phyloP scores from a whole-genome alignment of 1,139 yeast species.

The Zygoascus sp. region DNA sequence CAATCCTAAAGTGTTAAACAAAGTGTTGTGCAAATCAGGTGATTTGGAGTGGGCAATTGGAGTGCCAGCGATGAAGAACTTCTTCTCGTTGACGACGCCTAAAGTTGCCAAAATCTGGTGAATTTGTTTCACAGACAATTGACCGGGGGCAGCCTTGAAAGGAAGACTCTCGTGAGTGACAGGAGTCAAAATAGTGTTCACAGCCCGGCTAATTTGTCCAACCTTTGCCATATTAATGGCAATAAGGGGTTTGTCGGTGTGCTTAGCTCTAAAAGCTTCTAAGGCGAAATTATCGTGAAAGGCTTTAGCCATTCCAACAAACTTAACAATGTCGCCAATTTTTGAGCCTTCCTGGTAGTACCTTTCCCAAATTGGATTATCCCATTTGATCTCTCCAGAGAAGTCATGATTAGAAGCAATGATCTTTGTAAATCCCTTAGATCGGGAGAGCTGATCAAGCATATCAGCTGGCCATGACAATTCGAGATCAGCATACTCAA shows the following conservation, averaged over 20 bases:
- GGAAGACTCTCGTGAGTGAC: conserved; percentile 68
- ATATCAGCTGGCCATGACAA: conserved; percentile 43
- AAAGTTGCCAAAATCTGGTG: conserved; percentile 54
- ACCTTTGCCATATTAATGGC: conserved; percentile 75
- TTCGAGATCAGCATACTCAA: conserved; percentile 50
- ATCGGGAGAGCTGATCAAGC: conserved; percentile 38
- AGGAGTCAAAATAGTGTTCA: conserved; percentile 76
- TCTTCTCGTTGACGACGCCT: conserved; percentile 56
- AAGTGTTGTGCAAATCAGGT: conserved; percentile 78
- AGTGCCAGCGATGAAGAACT: conserved; percentile 73
- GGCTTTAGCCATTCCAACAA: conserved; percentile 69
- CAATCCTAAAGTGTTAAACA: conserved; percentile 64
- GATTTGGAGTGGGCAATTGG: conserved; percentile 87
- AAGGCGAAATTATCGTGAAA: conserved; percentile 66
- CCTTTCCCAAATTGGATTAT: conserved; percentile 65
- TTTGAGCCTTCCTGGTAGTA: conserved; percentile 63
- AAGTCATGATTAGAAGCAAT: conserved; percentile 83
- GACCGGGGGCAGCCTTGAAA: conserved; percentile 72
- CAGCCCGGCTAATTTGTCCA: conserved; percentile 76
- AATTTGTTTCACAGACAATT: conserved; percentile 52
- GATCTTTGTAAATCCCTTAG: conserved; percentile 57
- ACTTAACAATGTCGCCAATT: conserved; percentile 70
- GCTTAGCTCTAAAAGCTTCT: conserved; percentile 58
- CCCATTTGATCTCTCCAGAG: conserved; percentile 60
- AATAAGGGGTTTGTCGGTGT: conserved; percentile 56